A percentile compares a stretch with the other conserved stretches of the same genome.
Conservation (phyloP, 768 basidiomycete species). For the Pisolithus orientalis region DNA sequence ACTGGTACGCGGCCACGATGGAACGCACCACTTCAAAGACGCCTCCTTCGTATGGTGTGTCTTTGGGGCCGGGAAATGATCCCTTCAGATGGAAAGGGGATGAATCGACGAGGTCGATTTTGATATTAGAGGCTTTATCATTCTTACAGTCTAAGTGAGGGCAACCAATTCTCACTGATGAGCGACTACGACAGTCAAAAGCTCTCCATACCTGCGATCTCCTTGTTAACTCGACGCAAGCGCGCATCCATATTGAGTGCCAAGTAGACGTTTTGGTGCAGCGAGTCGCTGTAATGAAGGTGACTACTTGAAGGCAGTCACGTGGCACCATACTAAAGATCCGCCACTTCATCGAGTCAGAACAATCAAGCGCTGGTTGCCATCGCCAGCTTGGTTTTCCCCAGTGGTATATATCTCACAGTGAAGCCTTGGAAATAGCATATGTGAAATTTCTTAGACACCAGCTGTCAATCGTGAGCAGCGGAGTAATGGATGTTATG, state of each 20-base stretch:
- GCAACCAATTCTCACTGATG: constrained; percentile 5
- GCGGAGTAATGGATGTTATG: no score
- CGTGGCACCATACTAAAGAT: no score
- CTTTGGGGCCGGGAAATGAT: constrained; percentile 86
- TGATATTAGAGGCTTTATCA: constrained; percentile 85
- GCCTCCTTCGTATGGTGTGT: constrained; percentile 90
- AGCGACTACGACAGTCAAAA: neutral
- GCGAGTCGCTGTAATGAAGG: neutral
- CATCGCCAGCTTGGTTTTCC: no score
- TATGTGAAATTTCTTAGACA: no score
- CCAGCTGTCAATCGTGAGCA: no score
- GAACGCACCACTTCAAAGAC: constrained; percentile 79
- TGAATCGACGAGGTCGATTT: constrained; percentile 81
- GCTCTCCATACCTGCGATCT: constrained; percentile 64
- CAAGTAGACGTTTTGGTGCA: neutral
- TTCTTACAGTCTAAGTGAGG: constrained; percentile 80
- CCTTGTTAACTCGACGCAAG: constrained; percentile 87
- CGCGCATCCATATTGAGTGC: constrained; percentile 70
- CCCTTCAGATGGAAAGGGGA: constrained; percentile 91
- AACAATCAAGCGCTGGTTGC: no score
- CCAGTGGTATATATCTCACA: no score
- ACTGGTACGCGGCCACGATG: constrained; percentile 4
- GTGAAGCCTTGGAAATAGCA: no score
- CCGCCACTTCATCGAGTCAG: no score
- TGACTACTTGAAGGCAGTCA: no score